Evolutionary conservation across 345 rosid genomes (phyloP), one percentile per base, ranked within the genome.

Genomic region (Streptanthus diversifolius): DNA sequence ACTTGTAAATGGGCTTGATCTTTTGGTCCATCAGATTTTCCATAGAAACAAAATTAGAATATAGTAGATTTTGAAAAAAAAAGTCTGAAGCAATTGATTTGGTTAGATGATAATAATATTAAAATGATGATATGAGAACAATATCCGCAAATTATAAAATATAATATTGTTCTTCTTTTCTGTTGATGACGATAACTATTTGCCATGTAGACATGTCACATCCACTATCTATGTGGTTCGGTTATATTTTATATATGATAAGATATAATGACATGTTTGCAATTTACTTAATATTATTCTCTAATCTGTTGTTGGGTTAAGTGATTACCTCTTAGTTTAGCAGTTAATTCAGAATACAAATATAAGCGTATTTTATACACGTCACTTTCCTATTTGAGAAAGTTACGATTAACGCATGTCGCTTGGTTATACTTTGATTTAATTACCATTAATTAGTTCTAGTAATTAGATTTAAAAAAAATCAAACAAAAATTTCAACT

Each of bases 211-310:
- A 67, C 55, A 36, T 37, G 45, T 48, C 73, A 48, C 67, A 47
- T 60, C 79, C 63, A 68, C 74, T 60, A 68, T 60, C 69, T 32
- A 1, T 41, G 51, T 61, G 79, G 79, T 60, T 75, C 15, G 48
- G 74, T 75, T 75, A 75, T 39, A 10, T 27, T 57, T 32, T 21
- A 9, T 59, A 9, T 49, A 56, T 35, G 43, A 45, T 49, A 56
- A 25, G 43, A 45, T 40, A 56, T 47, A 29, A 61, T 25, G 33
- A 49, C 40, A 60, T 61, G 29, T 36, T 5, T 37, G 12, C 21
- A 7, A 47, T 45, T 44, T 44, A 41, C 44, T 40, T 19, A 15
- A 63, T 22, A 62, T 6, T 53, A 33, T 22, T 37, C 29, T 75
- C 12, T 68, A 11, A 41, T 41, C 35, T 32, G 10, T 22, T 39